phyloP scores from a whole-genome alignment of 2,329 filamentous ascomycete species.

The Pseudopyrenochaeta lycopersici region DNA sequence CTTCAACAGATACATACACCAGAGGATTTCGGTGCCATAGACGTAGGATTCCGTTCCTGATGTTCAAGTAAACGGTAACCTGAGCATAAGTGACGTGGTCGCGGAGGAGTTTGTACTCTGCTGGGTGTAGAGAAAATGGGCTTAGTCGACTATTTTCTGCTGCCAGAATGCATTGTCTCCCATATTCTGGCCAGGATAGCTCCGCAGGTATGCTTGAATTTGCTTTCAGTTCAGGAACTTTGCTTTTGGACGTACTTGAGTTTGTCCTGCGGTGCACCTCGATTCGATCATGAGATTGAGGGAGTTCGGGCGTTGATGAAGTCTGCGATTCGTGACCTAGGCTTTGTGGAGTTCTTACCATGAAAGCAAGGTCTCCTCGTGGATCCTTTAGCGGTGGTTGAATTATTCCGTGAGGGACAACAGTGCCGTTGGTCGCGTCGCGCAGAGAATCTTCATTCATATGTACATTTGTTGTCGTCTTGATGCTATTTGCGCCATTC shows the following conservation, averaged over 20 bases:
- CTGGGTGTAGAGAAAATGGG: constrained; percentile 84
- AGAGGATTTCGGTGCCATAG: constrained; percentile 90
- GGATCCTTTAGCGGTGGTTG: constrained; percentile 18
- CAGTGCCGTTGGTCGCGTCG: constrained; percentile 16
- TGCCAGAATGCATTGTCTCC: constrained; percentile 87
- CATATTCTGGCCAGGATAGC: constrained; percentile 78
- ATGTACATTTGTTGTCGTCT: constrained; percentile 15
- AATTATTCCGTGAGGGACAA: constrained; percentile 11
- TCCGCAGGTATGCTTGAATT: constrained; percentile 85
- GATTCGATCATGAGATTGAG: constrained; percentile 30
- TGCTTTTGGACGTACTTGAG: constrained; percentile 30
- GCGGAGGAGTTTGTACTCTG: constrained; percentile 83
- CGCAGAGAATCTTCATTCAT: constrained; percentile 18
- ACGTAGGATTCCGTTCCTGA: constrained; percentile 90
- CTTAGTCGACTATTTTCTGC: constrained; percentile 90
- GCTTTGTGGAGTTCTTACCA: constrained; percentile 33
- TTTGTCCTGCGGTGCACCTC: constrained; percentile 29
- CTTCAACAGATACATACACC: constrained; percentile 79
- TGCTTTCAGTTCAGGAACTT: constrained; percentile 54
- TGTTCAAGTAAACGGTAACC: constrained; percentile 94
- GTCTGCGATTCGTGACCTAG: constrained; percentile 33
- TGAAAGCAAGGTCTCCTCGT: constrained; percentile 22
- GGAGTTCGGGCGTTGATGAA: constrained; percentile 44
- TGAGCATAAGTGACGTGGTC: constrained; percentile 86
- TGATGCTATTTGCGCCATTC: constrained; percentile 18